Base-by-base conservation (phyloP, 495 filamentous ascomycete genomes). In the Daldinia bambusicola region DNA sequence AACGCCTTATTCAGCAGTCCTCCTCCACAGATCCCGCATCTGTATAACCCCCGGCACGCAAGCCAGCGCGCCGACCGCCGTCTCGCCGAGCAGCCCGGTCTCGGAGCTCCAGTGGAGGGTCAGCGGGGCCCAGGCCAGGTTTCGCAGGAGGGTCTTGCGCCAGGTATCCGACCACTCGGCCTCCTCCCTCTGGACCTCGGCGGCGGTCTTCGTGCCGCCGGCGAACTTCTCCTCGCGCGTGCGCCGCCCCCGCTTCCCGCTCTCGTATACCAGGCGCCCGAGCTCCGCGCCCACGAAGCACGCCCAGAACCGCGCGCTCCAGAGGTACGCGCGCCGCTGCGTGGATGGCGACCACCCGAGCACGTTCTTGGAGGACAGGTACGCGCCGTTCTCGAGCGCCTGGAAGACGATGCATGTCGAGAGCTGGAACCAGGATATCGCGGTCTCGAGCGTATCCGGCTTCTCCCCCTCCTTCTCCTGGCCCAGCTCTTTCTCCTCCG, bases 71-170 rank as follows among this genome's bases (percentile, higher is more conserved):
- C 89, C 92, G 38, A 97, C 82, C 58, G 79, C 79, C 37, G 79
- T 74, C 50, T 91, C 89, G 59, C 81, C 78, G 55, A 92, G 76
- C 12, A 89, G 72, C 0, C 93, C 93, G 62, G 88, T 81, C 78
- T 92, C 90, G 16, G 89, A 74, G 74, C 92, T 91, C 92, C 92
- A 97, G 82, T 97, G 95, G 31, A 97, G 76, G 43, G 86, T 88
- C 61, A 88, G 75, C 64, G 85, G 86, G 34, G 85, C 85, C 81
- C 82, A 88, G 32, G 87, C 87, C 63, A 82, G 69, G 70, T 88
- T 87, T 37, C 81, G 72, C 16, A 80, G 69, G 53, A 87, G 57
- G 63, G 80, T 81, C 67, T 74, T 82, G 64, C 73, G 78, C 86
- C 84, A 86, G 40, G 73, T 66, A 13, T 65, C 77, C 55, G 62